Base-by-base conservation (phyloP, 164 flowering plant species). In the Aristolochia contorta region DNA sequence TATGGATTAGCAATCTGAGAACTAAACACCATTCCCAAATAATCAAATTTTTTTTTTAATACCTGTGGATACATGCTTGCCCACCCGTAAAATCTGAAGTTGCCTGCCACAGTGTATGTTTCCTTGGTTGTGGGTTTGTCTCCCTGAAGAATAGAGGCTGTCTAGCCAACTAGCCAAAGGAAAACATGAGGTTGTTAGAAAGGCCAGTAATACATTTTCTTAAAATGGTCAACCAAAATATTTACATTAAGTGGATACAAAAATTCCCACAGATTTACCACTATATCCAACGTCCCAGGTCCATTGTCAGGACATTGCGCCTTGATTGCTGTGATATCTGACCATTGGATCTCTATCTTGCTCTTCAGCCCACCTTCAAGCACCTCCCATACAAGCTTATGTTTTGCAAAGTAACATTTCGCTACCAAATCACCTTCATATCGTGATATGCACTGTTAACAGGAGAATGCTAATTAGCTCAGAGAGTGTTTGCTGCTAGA, bases 301-400 rank as follows among this genome's bases (percentile, higher is more conserved):
- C 75, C 82, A 65, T 71, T 67, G 14, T 81, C 91, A 4, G 91
- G 84, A 68, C 78, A 84, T 52, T 71, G 74, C 32, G 93, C 96
- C 69, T 80, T 89, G 71, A 89, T 33, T 61, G 75, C 87, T 75
- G 80, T 76, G 20, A 89, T 84, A 77, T 89, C 96, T n/a, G 96
- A 84, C 93, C 93, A 89, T 46, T 89, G 92, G 16, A 89, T 81
- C 74, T 89, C 96, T 63, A 89, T 80, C 77, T 89, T 89, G 68
- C 84, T 83, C 77, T 89, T 89, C n/a, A 89, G 79, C 24, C 91
- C 87, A 64, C 90, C 86, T 46, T 84, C 87, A 65, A 89, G 91
- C 75, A 89, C 84, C 73, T 89, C 96, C 96, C 96, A 89, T 5
- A 89, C 96, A 57, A 89, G 87, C 70, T 89, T 89, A 68, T 84